Conservation (phyloP, 768 basidiomycete species). For the Collybia sordida region DNA sequence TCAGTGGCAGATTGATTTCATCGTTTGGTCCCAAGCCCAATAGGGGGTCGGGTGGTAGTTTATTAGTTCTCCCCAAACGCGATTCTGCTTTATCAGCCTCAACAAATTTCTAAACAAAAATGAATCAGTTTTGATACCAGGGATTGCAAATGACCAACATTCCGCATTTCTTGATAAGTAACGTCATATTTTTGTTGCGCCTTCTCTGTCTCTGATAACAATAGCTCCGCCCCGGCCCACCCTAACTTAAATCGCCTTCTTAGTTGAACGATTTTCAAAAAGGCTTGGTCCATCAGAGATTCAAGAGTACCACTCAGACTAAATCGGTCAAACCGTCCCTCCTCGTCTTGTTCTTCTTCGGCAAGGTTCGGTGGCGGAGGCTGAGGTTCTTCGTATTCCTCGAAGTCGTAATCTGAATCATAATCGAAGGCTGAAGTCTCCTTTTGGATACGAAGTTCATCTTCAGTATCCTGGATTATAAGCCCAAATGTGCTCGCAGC, state of each 20-base stretch:
- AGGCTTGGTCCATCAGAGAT: conserved; percentile 54
- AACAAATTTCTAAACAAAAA: conserved; percentile 27
- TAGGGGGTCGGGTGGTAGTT: conserved; percentile 59
- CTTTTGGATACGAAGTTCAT: conserved; percentile 33
- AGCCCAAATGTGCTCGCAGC: conserved; percentile 50
- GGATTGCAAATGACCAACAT: conserved; percentile 21
- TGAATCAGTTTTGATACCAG: neutral
- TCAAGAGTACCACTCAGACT: conserved; percentile 66
- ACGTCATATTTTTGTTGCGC: conserved; percentile 39
- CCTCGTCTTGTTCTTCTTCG: conserved; percentile 30
- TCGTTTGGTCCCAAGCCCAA: conserved; percentile 25
- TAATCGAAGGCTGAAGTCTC: conserved; percentile 24
- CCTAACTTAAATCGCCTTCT: conserved; percentile 53
- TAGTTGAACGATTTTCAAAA: conserved; percentile 52
- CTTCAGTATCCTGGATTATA: conserved; percentile 41
- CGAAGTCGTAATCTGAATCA: conserved; percentile 18
- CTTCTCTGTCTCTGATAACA: conserved; percentile 45
- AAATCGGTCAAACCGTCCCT: conserved; percentile 54
- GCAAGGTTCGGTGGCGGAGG: conserved; percentile 11
- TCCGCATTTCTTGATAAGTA: conserved; percentile 29
- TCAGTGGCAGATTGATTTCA: conserved; percentile 58
- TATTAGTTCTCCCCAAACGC: conserved; percentile 34
- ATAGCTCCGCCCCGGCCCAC: conserved; percentile 69
- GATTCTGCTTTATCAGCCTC: conserved; percentile 46
- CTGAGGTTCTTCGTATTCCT: conserved; percentile 8